phyloP scores from a whole-genome alignment of 495 filamentous ascomycete genomes.

The Hyaloscypha finlandica region DNA sequence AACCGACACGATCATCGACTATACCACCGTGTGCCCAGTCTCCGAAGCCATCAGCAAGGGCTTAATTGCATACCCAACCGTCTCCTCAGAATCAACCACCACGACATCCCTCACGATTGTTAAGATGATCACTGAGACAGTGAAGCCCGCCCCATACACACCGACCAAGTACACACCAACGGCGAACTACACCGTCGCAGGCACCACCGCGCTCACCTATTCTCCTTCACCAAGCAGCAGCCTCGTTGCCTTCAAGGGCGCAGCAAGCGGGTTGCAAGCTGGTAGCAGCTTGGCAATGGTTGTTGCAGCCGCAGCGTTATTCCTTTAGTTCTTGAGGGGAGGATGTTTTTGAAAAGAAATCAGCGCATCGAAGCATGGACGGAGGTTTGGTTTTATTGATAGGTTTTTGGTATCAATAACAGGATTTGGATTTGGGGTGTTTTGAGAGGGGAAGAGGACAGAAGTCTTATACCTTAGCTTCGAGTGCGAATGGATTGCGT shows the following conservation, averaged over 20 bases:
- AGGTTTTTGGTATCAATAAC: too few species aligned
- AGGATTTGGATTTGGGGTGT: too few species aligned
- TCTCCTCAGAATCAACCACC: neutral
- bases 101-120: neutral
- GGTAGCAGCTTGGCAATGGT: neutral
- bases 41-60: neutral
- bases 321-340: neutral
- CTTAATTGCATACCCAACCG: neutral
- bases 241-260: neutral
- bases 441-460: too few species aligned
- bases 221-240: neutral
- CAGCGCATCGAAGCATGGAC: too few species aligned
- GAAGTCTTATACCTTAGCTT: too few species aligned
- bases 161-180: too few species aligned
- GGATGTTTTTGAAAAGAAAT: neutral
- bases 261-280: neutral
- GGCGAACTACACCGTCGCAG: neutral
- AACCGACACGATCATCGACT: neutral
- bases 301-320: neutral
- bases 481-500: too few species aligned
- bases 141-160: neutral
- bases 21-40: neutral
- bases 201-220: neutral
- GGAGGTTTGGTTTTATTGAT: too few species aligned
- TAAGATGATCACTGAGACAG: neutral